Evolutionary conservation across 331 rosid genomes (phyloP), one percentile per base, ranked within the genome.

Genomic region (Rosa hybrid): DNA sequence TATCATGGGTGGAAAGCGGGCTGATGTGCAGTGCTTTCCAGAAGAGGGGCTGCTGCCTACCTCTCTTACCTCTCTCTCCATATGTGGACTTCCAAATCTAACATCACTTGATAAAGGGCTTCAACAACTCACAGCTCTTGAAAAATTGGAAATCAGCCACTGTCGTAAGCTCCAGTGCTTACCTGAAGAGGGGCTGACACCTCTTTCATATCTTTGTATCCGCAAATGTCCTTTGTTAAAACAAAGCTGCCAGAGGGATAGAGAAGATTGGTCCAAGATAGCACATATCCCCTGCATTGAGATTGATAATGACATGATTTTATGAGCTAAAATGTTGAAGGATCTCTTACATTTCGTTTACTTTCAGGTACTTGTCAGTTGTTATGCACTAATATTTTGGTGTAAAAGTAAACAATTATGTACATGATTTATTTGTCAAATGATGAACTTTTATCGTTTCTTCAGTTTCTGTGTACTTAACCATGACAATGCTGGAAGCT

Each of bases 21-120:
- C 14, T 45, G 68, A 38, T 5, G 25, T 67, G 57, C 50, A 39
- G 39, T 39, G 60, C 23, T 74, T 51, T 81, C 79, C 70, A 1
- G 84, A 65, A 59, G 62, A 81, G 21, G 71, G 84, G 38, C 60
- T 84, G 18, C 51, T 78, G 3, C 82, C 82, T 11, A 8, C 56
- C 6, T 34, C 76, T n/a, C 12, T 69, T 21, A 69, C 76, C 6
- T 1, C 23, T 12, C 75, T 78, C 71, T 8, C 2, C 44, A 53
- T 78, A 17, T 11, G 9, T 21, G 76, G 25, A 8, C 46, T 78
- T 42, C 44, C 54, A 39, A 11, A 50, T 53, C 77, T 78, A 7
- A 41, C 38, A 51, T 50, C 20, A 38, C 51, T 78, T 14, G 76
- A 21, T 13, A 21, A 54, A 4, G 68, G 67, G 53, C 34, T 78